These are phyloP conservation scores for Talaromyces albobiverticillius DNA, from an alignment of 2,329 filamentous ascomycete genomes.

Conservation along the genomic window DNA sequence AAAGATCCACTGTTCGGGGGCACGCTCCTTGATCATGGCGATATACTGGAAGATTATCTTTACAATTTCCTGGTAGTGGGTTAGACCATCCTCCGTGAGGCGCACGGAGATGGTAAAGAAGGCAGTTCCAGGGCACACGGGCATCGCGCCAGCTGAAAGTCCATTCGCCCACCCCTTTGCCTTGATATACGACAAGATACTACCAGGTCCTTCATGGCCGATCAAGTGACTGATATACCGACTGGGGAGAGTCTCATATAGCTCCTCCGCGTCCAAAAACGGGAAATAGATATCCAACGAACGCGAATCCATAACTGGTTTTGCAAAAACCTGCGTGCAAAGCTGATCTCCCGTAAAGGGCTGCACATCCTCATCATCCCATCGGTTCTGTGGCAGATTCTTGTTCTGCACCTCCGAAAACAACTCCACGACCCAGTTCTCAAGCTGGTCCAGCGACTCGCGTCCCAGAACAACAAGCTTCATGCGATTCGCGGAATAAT, in stretches of 20 bases:
- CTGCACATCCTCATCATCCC: constrained; percentile 61
- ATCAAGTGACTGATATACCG: constrained; percentile 86
- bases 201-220: constrained; percentile 88
- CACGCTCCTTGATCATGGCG: constrained; percentile 73
- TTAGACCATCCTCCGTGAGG: constrained; percentile 79
- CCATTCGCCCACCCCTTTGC: constrained; percentile 85
- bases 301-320: constrained; percentile 85
- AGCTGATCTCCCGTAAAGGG: constrained; percentile 61
- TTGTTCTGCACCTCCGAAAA: constrained; percentile 83
- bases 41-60: constrained; percentile 91
- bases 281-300: constrained; percentile 79
- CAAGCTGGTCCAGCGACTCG: constrained; percentile 76
- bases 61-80: constrained; percentile 76
- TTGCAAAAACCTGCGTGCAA: constrained; percentile 74
- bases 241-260: constrained; percentile 77
- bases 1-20: constrained; percentile 89
- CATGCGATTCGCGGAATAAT: constrained; percentile 93
- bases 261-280: constrained; percentile 76
- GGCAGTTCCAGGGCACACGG: constrained; percentile 74
- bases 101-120: constrained; percentile 77
- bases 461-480: constrained; percentile 83
- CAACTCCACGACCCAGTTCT: constrained; percentile 78
- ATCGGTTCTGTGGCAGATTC: constrained; percentile 65
- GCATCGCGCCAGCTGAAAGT: constrained; percentile 71
- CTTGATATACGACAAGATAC: constrained; percentile 86